Conservation (phyloP, 768 basidiomycete species). For the Xerocomus potaroensis region DNA sequence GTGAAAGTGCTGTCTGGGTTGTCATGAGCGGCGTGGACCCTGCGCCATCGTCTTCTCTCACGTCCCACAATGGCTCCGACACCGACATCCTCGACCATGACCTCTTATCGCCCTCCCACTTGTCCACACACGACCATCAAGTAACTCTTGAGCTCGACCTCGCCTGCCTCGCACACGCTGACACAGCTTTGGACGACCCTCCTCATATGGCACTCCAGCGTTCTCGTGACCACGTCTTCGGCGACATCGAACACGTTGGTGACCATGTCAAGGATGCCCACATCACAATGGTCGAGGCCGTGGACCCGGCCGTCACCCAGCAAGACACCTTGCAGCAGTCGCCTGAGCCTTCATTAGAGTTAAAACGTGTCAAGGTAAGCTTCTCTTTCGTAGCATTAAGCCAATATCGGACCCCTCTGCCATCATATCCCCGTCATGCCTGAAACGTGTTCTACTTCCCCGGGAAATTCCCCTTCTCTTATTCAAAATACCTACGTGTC, state of each 20-base stretch:
- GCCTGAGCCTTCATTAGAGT: slow-evolving; percentile 63
- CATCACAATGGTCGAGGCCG: slow-evolving; percentile 33
- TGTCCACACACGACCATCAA: slow-evolving; percentile 31
- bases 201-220: slow-evolving; percentile 26
- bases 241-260: slow-evolving; percentile 33
- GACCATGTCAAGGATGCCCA: slow-evolving; percentile 30
- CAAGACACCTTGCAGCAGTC: slow-evolving; percentile 63
- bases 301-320: slow-evolving; percentile 35
- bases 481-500: slow-evolving; percentile 15
- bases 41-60: slow-evolving; percentile 28
- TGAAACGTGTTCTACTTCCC: slow-evolving; percentile 23
- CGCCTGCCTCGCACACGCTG: slow-evolving; percentile 25
- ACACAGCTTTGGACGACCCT: slow-evolving; percentile 25
- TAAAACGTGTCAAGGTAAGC: slow-evolving; percentile 82
- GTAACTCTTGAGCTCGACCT: slow-evolving; percentile 28
- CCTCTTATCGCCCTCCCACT: slow-evolving; percentile 31
- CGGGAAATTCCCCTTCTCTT: slow-evolving; percentile 10
- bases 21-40: slow-evolving; percentile 44
- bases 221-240: slow-evolving; percentile 31
- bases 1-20: slow-evolving; percentile 19
- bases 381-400: slow-evolving; percentile 16
- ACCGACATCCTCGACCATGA: slow-evolving; percentile 31
- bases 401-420: slow-evolving; percentile 14
- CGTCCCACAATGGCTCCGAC: slow-evolving; percentile 28
- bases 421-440: slow-evolving; percentile 21